Base-by-base conservation (phyloP, 805 yeast genomes). In the Barnettozyma wickerhamii region DNA sequence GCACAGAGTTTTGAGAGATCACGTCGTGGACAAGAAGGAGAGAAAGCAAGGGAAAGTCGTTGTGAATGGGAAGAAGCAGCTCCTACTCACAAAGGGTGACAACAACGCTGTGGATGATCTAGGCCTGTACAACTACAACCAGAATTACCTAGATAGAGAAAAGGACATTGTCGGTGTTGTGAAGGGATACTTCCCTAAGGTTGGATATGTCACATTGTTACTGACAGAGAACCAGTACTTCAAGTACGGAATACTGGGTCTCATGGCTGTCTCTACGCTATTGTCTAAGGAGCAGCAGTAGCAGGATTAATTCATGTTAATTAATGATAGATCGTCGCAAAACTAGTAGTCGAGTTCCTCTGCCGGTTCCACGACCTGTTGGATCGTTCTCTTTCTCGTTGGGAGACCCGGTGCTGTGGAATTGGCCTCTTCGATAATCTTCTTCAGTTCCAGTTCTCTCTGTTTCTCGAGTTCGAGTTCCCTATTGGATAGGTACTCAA, bases 91-190 rank as follows among this genome's bases (percentile, higher is more conserved):
- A 1, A 93, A 93, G 62, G 99, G 99, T 62, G 99, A 93, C 62
- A 93, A 93, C 61, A 93, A 93, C 59, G 86, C 90, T 4, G 81
- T 84, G 38, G 95, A 93, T 63, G 99, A 93, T 63, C 71, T 93
- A 50, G 82, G 87, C 13, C 71, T 93, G 34, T 93, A 93, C 59
- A 84, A 89, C 1, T 72, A 77, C 49, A 79, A 77, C 41, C 90
- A 87, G 55, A 69, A 68, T 35, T 93, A 93, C 54, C 68, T 93
- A 53, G 80, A 86, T 52, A 80, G 90, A 48, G 74, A 79, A 30
- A 70, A 65, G 12, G 98, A 93, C 56, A 74, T 93, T 38, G 79
- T 87, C 7, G 98, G 98, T 2, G 79, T 89, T 2, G 99, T 91
- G n/a, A 82, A 82, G 63, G 97, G 84, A 1, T 93, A 90, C 59